These are phyloP conservation scores for Penicillium cataractarum DNA, from an alignment of 495 filamentous ascomycete species.

Conservation along the genomic window DNA sequence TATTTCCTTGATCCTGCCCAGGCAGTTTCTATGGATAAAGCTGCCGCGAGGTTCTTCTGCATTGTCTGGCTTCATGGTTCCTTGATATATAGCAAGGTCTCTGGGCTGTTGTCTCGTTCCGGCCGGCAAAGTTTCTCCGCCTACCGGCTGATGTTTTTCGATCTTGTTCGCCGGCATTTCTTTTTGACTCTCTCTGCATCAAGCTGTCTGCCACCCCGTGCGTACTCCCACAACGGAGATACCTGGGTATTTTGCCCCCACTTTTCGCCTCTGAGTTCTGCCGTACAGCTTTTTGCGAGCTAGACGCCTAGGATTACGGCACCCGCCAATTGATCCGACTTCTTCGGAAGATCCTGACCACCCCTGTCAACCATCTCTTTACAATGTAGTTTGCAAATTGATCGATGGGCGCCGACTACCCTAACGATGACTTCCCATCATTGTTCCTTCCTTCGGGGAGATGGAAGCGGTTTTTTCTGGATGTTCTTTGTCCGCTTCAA, in stretches of 20 bases:
- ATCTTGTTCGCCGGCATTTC: conserved; percentile 20
- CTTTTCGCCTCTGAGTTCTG: conserved; percentile 38
- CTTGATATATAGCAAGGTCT: conserved; percentile 29
- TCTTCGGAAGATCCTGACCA: conserved; percentile 57
- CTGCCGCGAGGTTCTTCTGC: conserved; percentile 52
- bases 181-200: conserved; percentile 27
- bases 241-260: conserved; percentile 49
- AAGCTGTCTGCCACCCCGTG: conserved; percentile 42
- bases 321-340: conserved; percentile 48
- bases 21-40: conserved; percentile 26
- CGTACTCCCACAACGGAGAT: conserved; percentile 45
- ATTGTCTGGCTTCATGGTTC: conserved; percentile 33
- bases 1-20: conserved; percentile 34
- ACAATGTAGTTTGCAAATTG: conserved; percentile 54
- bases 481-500: conserved; percentile 79
- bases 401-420: conserved; percentile 68
- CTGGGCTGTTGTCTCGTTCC: conserved; percentile 49
- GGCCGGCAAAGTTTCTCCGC: conserved; percentile 33
- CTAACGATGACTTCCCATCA: conserved; percentile 29
- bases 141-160: conserved; percentile 29
- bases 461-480: conserved; percentile 78
- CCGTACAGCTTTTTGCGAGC: conserved; percentile 36
- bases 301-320: conserved; percentile 53
- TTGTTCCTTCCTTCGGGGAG: conserved; percentile 45
- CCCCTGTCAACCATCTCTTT: conserved; percentile 77